A percentile compares a stretch with the other conserved stretches of the same genome.
These are phyloP conservation scores for Lavandula angustifolia DNA, from an alignment of 257 asterid species.

Conservation along the genomic window DNA sequence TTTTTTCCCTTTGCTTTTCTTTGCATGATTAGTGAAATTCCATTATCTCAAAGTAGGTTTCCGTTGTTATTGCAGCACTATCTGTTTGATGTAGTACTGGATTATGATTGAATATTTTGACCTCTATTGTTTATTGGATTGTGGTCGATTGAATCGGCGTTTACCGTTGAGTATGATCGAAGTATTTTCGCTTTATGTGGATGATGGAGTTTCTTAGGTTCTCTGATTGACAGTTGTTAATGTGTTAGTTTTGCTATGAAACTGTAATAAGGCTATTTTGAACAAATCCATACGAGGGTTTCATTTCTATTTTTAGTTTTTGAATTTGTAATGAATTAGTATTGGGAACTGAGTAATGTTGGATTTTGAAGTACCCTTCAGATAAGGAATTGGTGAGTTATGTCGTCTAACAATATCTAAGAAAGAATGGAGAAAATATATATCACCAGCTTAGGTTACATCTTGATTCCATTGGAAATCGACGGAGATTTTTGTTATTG, in stretches of 20 bases:
- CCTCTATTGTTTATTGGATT: conserved; percentile 10
- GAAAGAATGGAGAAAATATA: conserved; percentile 4
- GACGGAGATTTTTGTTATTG: neutral
- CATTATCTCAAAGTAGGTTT: conserved; percentile 16
- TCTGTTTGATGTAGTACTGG: conserved; percentile 7
- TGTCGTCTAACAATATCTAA: conserved; percentile 2
- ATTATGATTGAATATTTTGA: conserved; percentile 12
- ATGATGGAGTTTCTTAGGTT: conserved; percentile 6
- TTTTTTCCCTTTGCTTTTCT: neutral
- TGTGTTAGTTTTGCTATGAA: neutral
- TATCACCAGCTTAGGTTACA: conserved; percentile 5
- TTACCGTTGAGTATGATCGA: conserved; percentile 8
- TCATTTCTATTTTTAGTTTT: neutral
- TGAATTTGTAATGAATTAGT: neutral
- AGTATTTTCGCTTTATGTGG: conserved; percentile 17
- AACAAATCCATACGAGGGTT: neutral
- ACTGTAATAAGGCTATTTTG: neutral
- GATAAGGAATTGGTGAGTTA: conserved; percentile 3
- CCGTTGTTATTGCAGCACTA: neutral
- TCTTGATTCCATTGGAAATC: conserved; percentile 19
- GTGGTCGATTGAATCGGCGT: conserved; percentile 15
- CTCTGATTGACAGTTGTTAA: conserved; percentile 3
- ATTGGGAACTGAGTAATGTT: conserved; percentile 10
- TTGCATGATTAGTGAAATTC: conserved; percentile 10
- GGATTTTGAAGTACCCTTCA: conserved; percentile 21